Conservation (phyloP, 257 asterid species). For the Nicotiana obtusifolia region DNA sequence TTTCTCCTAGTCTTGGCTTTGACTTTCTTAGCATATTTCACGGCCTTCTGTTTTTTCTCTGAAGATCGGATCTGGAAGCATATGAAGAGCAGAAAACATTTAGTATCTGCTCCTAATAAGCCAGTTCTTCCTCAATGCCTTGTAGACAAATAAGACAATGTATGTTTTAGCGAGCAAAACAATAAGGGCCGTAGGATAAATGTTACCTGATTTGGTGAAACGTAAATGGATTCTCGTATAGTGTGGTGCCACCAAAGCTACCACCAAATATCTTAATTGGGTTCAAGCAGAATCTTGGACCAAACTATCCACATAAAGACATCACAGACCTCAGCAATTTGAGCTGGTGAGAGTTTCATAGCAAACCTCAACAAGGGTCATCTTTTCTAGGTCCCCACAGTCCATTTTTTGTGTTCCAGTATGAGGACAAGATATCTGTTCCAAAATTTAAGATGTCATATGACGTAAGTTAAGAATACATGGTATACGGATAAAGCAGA, state of each 20-base stretch:
- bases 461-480: not conserved
- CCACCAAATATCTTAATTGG: constrained; percentile 93
- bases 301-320: constrained; percentile 52
- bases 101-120: not conserved
- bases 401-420: constrained; percentile 51
- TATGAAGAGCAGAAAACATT: not conserved
- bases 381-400: constrained; percentile 75
- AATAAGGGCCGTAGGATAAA: not conserved
- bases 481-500: not conserved
- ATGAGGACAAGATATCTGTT: constrained; percentile 71
- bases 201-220: constrained; percentile 87
- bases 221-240: constrained; percentile 85
- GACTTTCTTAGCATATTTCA: constrained; percentile 81
- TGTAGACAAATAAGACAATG: too few species aligned
- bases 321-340: not conserved
- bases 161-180: not conserved
- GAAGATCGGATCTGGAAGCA: constrained; percentile 63
- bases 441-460: not conserved
- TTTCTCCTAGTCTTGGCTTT: constrained; percentile 90
- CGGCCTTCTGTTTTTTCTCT: constrained; percentile 78
- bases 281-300: constrained; percentile 90
- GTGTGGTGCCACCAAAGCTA: constrained; percentile 92
- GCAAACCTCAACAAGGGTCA: constrained; percentile 86
- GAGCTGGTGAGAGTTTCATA: not conserved
- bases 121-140: not conserved